phyloP scores from a whole-genome alignment of 2,329 filamentous ascomycete genomes.

The Aspergillus niger region DNA sequence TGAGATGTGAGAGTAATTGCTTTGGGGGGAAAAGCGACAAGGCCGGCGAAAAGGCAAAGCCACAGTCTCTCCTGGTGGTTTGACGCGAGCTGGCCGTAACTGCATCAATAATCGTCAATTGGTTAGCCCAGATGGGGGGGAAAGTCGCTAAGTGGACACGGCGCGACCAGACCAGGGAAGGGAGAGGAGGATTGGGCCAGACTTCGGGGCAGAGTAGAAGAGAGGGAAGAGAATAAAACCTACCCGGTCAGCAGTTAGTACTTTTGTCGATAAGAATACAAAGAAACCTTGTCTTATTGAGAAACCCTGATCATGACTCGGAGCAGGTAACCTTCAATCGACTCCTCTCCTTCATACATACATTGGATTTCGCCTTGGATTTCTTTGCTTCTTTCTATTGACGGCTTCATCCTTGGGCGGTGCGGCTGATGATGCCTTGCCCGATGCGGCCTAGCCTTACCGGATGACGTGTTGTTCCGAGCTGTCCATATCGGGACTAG shows the following conservation, averaged over 20 bases:
- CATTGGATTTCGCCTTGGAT: not conserved
- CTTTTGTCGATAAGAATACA: not conserved
- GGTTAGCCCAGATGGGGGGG: not conserved
- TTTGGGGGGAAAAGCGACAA: conserved; percentile 3
- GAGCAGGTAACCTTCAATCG: not conserved
- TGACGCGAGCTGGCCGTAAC: conserved; percentile 36
- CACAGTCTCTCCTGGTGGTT: conserved; percentile 24
- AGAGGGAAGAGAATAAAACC: not conserved
- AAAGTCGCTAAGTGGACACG: conserved; percentile 7
- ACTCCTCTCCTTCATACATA: not conserved
- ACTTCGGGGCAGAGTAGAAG: not conserved
- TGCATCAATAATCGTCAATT: conserved; percentile 18
- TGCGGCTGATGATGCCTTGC: conserved; percentile 33
- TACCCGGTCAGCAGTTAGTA: not conserved
- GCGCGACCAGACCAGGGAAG: conserved; percentile 10
- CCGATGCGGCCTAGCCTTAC: conserved; percentile 22
- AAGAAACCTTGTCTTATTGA: not conserved
- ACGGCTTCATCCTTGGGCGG: not conserved
- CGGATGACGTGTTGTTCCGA: conserved; percentile 23
- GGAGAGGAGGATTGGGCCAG: conserved; percentile 4
- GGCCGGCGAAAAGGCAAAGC: conserved; percentile 16
- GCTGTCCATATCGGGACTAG: conserved; percentile 17
- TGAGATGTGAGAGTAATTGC: not conserved
- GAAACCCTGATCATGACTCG: not conserved
- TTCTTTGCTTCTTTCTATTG: not conserved